Conservation (phyloP, 495 filamentous ascomycete species). For the Penicillium pancosmium region DNA sequence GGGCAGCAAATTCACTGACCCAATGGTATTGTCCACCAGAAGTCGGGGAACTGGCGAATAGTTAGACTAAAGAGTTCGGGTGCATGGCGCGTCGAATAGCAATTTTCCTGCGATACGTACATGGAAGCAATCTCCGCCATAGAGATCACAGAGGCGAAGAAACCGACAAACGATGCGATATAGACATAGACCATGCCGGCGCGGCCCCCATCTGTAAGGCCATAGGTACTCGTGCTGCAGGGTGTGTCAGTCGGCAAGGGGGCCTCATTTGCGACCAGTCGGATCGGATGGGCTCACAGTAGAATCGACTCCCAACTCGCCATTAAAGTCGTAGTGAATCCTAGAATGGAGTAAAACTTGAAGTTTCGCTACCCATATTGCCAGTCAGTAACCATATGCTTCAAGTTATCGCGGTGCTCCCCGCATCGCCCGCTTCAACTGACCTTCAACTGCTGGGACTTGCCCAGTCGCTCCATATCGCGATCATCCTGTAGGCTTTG, state of each 20-base stretch:
- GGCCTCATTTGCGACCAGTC: neutral
- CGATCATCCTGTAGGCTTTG: conserved; percentile 34
- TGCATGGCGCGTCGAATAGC: neutral
- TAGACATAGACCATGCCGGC: conserved; percentile 53
- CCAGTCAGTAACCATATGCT: conserved; percentile 12
- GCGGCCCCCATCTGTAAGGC: conserved; percentile 47
- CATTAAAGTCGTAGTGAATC: conserved; percentile 51
- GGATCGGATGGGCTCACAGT: conserved; percentile 23
- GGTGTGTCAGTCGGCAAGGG: conserved; percentile 1
- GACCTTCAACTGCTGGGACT: conserved; percentile 44
- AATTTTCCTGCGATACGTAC: conserved; percentile 25
- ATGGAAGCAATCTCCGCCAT: conserved; percentile 54
- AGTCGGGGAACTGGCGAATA: conserved; percentile 36
- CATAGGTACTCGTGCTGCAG: conserved; percentile 37
- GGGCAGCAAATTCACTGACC: conserved; percentile 47
- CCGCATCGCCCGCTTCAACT: conserved; percentile 8
- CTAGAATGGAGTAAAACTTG: conserved; percentile 48
- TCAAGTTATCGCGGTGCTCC: neutral
- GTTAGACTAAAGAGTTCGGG: neutral
- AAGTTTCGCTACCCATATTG: conserved; percentile 40
- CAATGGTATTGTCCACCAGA: conserved; percentile 54
- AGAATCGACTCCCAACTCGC: conserved; percentile 52
- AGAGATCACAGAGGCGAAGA: conserved; percentile 43
- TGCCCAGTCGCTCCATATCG: conserved; percentile 46
- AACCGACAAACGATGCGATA: conserved; percentile 44